phyloP scores from a whole-genome alignment of 176 grass and related monocot genomes.

The Guadua angustifolia region DNA sequence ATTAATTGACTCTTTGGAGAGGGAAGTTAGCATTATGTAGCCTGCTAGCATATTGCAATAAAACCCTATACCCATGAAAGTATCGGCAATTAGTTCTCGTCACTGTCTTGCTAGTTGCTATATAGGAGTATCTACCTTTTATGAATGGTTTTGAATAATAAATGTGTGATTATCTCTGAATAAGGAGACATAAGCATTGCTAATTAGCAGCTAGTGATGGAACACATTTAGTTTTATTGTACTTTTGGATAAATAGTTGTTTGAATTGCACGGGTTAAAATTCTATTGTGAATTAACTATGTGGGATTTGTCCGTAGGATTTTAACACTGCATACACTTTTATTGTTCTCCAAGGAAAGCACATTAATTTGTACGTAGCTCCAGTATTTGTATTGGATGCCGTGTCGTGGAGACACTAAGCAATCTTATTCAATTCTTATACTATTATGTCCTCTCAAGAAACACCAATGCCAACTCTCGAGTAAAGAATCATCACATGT shows the following conservation, averaged over 20 bases:
- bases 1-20: neutral
- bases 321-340: conserved; percentile 27
- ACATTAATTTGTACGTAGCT: conserved; percentile 29
- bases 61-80: neutral
- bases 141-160: neutral
- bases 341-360: conserved; percentile 43
- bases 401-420: conserved; percentile 31
- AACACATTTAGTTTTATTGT: neutral
- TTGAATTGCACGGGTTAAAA: conserved; percentile 11
- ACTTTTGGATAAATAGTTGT: neutral
- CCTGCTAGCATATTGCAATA: conserved; percentile 24
- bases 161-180: neutral
- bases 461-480: conserved; percentile 42
- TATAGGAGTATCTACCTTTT: neutral
- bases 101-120: neutral
- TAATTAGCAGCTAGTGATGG: neutral
- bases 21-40: conserved; percentile 7
- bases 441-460: conserved; percentile 32
- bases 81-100: neutral
- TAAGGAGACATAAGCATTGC: neutral
- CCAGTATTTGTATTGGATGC: conserved; percentile 40
- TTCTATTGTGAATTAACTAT: conserved; percentile 5
- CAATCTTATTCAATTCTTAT: conserved; percentile 56
- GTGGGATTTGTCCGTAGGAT: neutral
- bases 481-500: conserved; percentile 60